Base-by-base conservation (phyloP, 352 stramenopile genomes). In the Phytopythium litorale region DNA sequence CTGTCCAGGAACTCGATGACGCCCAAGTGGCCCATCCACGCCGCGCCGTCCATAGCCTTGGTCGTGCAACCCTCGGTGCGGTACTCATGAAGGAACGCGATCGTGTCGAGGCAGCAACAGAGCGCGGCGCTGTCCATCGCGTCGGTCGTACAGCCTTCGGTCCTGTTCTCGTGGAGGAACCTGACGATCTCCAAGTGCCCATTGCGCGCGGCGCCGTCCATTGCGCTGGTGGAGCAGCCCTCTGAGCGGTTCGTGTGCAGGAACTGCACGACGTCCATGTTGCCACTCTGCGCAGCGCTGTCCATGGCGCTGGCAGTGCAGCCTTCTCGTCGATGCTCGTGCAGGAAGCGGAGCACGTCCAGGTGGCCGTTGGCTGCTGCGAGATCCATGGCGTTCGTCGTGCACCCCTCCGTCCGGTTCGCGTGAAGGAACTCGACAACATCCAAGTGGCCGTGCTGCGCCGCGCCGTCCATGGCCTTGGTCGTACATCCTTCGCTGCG, bases 301-400 rank as follows among this genome's bases (percentile, higher is more conserved):
- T 79, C 32, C 72, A 79, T 79, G 4, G 72, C 72, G 16, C 65
- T 71, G 18, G 58, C 68, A 16, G 69, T 73, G 28, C 64, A 75
- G 0, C 68, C 66, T 72, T 79, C 71, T 1, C 13, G 57, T 2
- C 71, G 71, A 12, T 70, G 9, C 28, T 70, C 57, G 62, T 80
- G 72, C 32, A 80, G 50, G 56, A 73, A 77, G 0, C 23, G 58
- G 45, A 80, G 63, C 7, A 78, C 56, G 1, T 73, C 58, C 13
- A 80, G 25, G 58, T 70, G 68, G 8, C 70, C 73, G 13, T 56
- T 60, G 25, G 63, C 37, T 19, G 70, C 67, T 46, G 71, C 73
- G 8, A 58, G 61, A 57, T 81, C 73, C 68, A 81, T 78, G 6
- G 70, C 70, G 53, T 57, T 40, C 30, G 64, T 68, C 15, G 70